Base-by-base conservation (phyloP, 306 rosid genomes). In the Sicyos edulis region DNA sequence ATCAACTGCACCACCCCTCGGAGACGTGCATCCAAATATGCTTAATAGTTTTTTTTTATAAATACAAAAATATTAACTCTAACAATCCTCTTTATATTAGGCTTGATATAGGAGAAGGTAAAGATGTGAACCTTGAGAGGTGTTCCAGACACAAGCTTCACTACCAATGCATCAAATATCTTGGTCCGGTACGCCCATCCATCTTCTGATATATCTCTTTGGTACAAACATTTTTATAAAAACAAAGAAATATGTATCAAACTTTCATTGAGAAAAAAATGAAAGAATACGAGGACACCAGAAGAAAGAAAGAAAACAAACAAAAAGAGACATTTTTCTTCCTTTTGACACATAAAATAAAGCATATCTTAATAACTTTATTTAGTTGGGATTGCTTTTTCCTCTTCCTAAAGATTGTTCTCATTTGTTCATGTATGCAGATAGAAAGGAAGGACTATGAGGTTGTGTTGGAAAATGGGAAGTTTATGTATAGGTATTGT, bases 61-160 rank as follows among this genome's bases (percentile, higher is more conserved):
- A 26, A 26, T 26, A 26, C 32, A 26, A 26, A 40, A 40, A 64
- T 64, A 7, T 7, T 19, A 70, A 24, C 61, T 15, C 49, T 12
- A 44, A 17, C 34, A n/a, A 21, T 44, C 15, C 4, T 21, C 21
- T 73, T 45, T 15, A 19, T 45, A 44, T 74, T 78, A 92, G 97
- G 97, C 92, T 92, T 13, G 97, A 92, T 83, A 78, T 92, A 55
- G 97, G 96, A 68, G 90, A 86, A 6, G 97, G 97, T 57, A 89
- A 64, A 82, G 97, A 89, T 72, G 72, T 78, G 26, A 73, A 44
- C 79, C 80, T 73, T 11, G 95, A 89, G 73, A 80, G 76, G 78
- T 89, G 95, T 68, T 54, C 81, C 40, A 84, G 96, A 70, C 73
- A 59, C 17, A 87, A 73, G 85, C 97, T 92, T 83, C 96, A 80